These are phyloP conservation scores for Pythium phragmiticola DNA, from an alignment of 352 stramenopile genomes.

Conservation along the genomic window DNA sequence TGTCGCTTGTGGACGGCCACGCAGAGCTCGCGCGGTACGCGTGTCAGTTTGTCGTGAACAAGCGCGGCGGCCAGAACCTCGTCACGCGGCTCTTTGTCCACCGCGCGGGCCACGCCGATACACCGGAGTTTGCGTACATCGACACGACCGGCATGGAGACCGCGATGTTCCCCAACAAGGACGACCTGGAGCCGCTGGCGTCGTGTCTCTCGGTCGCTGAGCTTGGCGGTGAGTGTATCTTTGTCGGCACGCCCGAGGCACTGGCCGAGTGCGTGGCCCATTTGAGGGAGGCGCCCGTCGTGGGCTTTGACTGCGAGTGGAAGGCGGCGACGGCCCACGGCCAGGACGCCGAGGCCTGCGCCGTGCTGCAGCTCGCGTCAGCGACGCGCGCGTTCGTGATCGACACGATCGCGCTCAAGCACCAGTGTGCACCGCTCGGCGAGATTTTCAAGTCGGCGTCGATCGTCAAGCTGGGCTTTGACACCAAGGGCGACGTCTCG, in stretches of 20 bases:
- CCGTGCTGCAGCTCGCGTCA: constrained; percentile 69
- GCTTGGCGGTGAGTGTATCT: constrained; percentile 44
- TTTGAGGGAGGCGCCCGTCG: constrained; percentile 37
- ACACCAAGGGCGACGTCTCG: constrained; percentile 62
- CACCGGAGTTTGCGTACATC: constrained; percentile 44
- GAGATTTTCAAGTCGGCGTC: constrained; percentile 44
- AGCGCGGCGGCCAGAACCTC: constrained; percentile 36
- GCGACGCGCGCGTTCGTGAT: constrained; percentile 58
- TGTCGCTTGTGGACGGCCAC: constrained; percentile 34
- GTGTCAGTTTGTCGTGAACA: constrained; percentile 53
- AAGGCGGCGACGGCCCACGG: constrained; percentile 37
- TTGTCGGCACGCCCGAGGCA: constrained; percentile 48
- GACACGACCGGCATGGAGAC: constrained; percentile 30
- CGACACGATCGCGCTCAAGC: constrained; percentile 52
- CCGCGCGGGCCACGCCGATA: constrained; percentile 30
- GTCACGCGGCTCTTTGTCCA: constrained; percentile 61
- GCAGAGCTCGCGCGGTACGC: constrained; percentile 43
- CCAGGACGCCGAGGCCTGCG: constrained; percentile 37
- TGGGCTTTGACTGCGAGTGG: constrained; percentile 85
- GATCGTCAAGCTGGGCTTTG: constrained; percentile 75
- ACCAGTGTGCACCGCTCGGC: constrained; percentile 28
- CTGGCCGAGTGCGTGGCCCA: constrained; percentile 41
- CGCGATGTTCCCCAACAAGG: constrained; percentile 29
- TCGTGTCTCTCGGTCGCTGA: constrained; percentile 49
- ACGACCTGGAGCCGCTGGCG: constrained; percentile 44